A percentile compares a stretch with the other conserved stretches of the same genome.
These are phyloP conservation scores for Cryptosporidium andersoni DNA, from an alignment of 169 alveolate genomes.

Conservation along the genomic window DNA sequence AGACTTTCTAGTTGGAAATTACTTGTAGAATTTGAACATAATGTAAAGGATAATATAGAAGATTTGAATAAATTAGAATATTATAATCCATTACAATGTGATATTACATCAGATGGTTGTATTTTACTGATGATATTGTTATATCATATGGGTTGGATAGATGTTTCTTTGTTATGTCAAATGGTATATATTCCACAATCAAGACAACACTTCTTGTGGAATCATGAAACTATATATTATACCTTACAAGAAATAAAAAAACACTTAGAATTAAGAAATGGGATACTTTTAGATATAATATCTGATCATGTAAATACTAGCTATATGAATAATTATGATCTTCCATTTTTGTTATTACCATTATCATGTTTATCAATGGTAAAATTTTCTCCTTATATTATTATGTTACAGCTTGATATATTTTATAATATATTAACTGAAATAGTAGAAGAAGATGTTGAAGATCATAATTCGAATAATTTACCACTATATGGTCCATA, in stretches of 20 bases:
- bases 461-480: not conserved
- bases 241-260: conserved; percentile 39
- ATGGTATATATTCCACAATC: conserved; percentile 45
- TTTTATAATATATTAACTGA: conserved; percentile 49
- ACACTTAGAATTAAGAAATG: conserved; percentile 35
- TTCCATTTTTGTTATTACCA: conserved; percentile 61
- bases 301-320: not conserved
- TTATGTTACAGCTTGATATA: conserved; percentile 43
- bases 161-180: conserved; percentile 39
- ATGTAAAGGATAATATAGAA: not conserved
- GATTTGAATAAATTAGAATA: not conserved
- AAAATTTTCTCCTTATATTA: conserved; percentile 63
- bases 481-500: conserved; percentile 59
- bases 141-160: conserved; percentile 71
- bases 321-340: conserved; percentile 10
- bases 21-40: conserved; percentile 23
- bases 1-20: conserved; percentile 52
- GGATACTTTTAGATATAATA: conserved; percentile 9
- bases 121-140: conserved; percentile 36
- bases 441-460: conserved; percentile 45
- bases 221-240: conserved; percentile 64
- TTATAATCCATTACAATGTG: conserved; percentile 59
- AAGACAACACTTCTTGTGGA: conserved; percentile 37
- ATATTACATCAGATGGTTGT: conserved; percentile 66
- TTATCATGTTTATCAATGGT: conserved; percentile 47